Base-by-base conservation (phyloP, 1,139 yeast genomes). In the Blastobotrys indianensis region DNA sequence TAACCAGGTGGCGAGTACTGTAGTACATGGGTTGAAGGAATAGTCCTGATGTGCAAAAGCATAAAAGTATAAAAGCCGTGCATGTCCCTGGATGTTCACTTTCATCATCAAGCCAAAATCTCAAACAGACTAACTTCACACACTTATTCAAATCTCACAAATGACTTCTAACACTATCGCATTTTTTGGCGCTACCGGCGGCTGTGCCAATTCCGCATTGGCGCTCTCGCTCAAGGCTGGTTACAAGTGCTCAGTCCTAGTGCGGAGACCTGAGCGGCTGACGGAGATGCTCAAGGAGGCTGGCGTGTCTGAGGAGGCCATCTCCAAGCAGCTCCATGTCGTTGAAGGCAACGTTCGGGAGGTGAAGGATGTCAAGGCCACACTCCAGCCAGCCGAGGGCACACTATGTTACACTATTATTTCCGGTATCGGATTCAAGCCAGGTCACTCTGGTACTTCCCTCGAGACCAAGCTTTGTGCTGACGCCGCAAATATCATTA, bases 141-240 rank as follows among this genome's bases (percentile, higher is more conserved):
- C 25, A 20, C n/a, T 20, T 7, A 20, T 7, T 20, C 25, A 20
- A 20, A 20, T 4, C 42, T 36, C 5, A 13, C 7, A n/a, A 33
- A 33, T 33, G 36, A 10, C 36, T 33, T 33, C 36, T 3, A 13
- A 13, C 16, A 9, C 17, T 10, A 33, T 33, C 12, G 36, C 36
- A n/a, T 33, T 33, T 33, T 33, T 33, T 33, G 36, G 36, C 16
- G 36, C 17, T 3, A 33, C 36, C 12, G 36, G 36, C 36, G 36
- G 36, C 17, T 33, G 36, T 8, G 36, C 36, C 36, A 33, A 33
- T 8, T 8, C 36, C 36, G 15, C 20, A 7, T 33, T 33, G 17
- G 36, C 36, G 3, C 16, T 33, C 3, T n/a, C 36, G 2, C 36
- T 33, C 13, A 33, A 33, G 8, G 11, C 15, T 33, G 36, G 36